Base-by-base conservation (phyloP, 805 yeast species). In the Tetrapisispora iriomotensis region DNA sequence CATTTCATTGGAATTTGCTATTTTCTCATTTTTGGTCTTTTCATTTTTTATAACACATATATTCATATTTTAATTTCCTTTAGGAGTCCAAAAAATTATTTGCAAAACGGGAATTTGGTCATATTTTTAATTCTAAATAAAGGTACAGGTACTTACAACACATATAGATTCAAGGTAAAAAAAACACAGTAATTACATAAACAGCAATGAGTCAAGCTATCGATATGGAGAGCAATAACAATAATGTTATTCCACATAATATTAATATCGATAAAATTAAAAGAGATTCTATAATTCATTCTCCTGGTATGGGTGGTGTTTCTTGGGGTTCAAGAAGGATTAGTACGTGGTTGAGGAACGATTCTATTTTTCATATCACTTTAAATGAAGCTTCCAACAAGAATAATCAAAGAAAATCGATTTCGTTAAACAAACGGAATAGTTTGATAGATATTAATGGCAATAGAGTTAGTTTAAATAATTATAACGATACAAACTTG, bases 231-330 rank as follows among this genome's bases (percentile, higher is more conserved):
- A 10, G 10, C 21, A 17, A 14, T 17, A 17, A n/a, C 7, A 15
- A 19, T 8, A 22, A 17, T n/a, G 10, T 22, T 12, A 23, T 27
- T 6, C 40, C 40, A 8, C 30, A 26, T 2, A 25, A 30, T 14
- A 24, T 30, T 21, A 49, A 49, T 29, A 44, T 51, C 43, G 53
- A 55, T n/a, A 61, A 77, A 46, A 74, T 87, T 46, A 75, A 95
- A 55, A 71, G 96, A 47, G 97, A 90, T 53, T 78, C 88, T 42
- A 77, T 92, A 42, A 96, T 96, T 23, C 97, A 90, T 59, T 82
- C 95, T 2, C 95, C 86, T 58, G 97, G 97, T 9, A 84, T 92
- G 80, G 97, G 97, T 32, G 98, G 97, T 34, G 83, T 90, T 25
- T 81, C 94, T 8, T 90, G 96, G 96, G 97, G 97, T 18, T 87